Base-by-base conservation (phyloP, 805 yeast species). In the Teunomyces pallodes region DNA sequence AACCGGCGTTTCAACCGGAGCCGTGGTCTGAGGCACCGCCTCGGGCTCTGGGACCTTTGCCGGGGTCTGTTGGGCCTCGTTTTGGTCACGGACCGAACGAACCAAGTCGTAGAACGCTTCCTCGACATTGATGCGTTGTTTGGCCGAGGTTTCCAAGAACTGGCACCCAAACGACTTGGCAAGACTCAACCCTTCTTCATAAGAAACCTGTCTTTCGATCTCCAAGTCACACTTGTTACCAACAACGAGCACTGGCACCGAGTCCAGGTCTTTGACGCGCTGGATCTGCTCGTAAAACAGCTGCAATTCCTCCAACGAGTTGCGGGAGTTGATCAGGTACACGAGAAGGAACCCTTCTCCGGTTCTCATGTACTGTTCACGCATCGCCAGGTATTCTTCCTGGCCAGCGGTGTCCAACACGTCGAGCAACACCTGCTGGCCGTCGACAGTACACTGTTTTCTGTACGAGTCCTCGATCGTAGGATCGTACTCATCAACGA, bases 321-420 rank as follows among this genome's bases (percentile, higher is more conserved):
- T 81, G 53, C 88, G 77, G 50, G 92, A 87, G 42, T 94, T 90
- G 54, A 94, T 87, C 29, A 94, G 83, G 65, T 92, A 94, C 10
- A 90, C 97, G 45, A 91, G 73, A 48, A 91, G 70, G 59, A 91
- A 91, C 12, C 97, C 98, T 67, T 91, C 96, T 39, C 97, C 97
- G 2, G 96, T 89, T 52, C 96, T 81, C 95, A 91, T 91, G 68
- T 91, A 91, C 66, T 90, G 94, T 64, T 92, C 98, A 48, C 78
- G 61, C 78, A 74, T 74, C 14, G 97, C 96, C 47, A 90, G 82
- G 67, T 91, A 91, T 69, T 91, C 97, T 68, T 92, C 98, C 75
- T 91, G 97, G 36, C 99, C 99, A 2, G 99, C 99, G 16, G 99
- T 94, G 68, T 94, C 99, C 61, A 94, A 79, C 36, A 94, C 90